Base-by-base conservation (phyloP, 257 asterid genomes). In the Coffea eugenioides region DNA sequence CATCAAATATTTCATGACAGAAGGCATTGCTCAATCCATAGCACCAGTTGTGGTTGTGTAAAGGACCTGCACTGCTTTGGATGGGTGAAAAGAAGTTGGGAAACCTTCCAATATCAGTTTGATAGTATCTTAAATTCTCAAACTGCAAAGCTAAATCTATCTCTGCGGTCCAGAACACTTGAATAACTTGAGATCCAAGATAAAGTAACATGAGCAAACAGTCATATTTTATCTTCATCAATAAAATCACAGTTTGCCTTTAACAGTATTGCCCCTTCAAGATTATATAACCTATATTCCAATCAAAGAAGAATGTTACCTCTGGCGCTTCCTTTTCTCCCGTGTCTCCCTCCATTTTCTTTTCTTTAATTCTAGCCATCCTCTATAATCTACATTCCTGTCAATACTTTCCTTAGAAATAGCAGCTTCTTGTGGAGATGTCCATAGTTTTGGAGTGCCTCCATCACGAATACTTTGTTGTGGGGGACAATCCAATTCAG, bases 361-460 rank as follows among this genome's bases (percentile, higher is more conserved):
- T 94, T 96, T 96, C 88, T 87, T 93, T 77, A 85, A 83, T 81
- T 96, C 93, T 82, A 96, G 91, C 99, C 99, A 96, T 82, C 97
- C 99, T 79, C 87, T 92, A 90, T 94, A 96, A 83, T 96, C 92
- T 11, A 87, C 90, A 85, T 71, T 87, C 84, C 83, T 88, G 83
- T 92, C 95, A 78, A 90, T 83, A 79, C 81, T 88, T 81, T 93
- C 96, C 76, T 85, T 90, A 73, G 69, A 64, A 71, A 51, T 62
- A 80, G 69, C 88, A 85, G 79, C 81, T 78, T 86, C 91, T 80
- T 82, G 84, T 41, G 84, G 84, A 73, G 83, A 78, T 41, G 76
- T 73, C 77, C 82, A 79, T 64, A 56, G 71, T 72, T 80, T 79
- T 77, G 74, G 73, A 52, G 69, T 88, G 76, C 78, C 85, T 82